These are phyloP conservation scores for Penicillium diatomitis DNA, from an alignment of 495 filamentous ascomycete genomes.

Conservation along the genomic window DNA sequence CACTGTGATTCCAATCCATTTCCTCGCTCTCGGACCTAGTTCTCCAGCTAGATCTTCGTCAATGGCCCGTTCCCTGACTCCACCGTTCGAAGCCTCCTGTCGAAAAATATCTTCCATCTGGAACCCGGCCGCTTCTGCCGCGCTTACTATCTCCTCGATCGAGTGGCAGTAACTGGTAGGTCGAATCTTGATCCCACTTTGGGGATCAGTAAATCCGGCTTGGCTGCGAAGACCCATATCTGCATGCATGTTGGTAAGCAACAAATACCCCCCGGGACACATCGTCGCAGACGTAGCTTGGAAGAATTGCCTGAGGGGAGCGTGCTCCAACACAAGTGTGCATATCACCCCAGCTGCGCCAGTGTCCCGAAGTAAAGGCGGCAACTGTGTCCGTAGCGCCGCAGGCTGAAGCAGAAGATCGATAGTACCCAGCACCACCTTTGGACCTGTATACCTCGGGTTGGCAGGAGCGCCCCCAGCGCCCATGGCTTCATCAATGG, in stretches of 20 bases:
- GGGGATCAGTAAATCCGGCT: conserved; percentile 56
- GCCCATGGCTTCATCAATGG: not conserved
- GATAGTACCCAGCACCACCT: conserved; percentile 12
- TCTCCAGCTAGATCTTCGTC: conserved; percentile 37
- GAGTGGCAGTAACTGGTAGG: conserved; percentile 53
- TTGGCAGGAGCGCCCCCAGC: not conserved
- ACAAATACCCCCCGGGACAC: conserved; percentile 40
- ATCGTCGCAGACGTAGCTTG: conserved; percentile 37
- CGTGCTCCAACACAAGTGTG: conserved; percentile 63
- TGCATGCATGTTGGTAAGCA: conserved; percentile 67
- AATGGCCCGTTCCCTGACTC: conserved; percentile 37
- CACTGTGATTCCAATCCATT: conserved; percentile 59
- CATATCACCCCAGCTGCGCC: conserved; percentile 43
- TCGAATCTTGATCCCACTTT: conserved; percentile 50
- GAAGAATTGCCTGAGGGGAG: conserved; percentile 52
- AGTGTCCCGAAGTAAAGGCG: conserved; percentile 7
- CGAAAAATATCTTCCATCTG: conserved; percentile 25
- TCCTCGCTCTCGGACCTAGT: conserved; percentile 51
- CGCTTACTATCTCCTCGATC: conserved; percentile 44
- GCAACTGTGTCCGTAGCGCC: conserved; percentile 1
- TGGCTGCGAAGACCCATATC: conserved; percentile 57
- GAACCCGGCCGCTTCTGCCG: conserved; percentile 45
- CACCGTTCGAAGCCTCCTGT: conserved; percentile 10
- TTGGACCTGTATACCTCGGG: not conserved
- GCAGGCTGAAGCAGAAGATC: conserved; percentile 26